phyloP scores from a whole-genome alignment of 768 basidiomycete genomes.

The Phylloporus scabripes region DNA sequence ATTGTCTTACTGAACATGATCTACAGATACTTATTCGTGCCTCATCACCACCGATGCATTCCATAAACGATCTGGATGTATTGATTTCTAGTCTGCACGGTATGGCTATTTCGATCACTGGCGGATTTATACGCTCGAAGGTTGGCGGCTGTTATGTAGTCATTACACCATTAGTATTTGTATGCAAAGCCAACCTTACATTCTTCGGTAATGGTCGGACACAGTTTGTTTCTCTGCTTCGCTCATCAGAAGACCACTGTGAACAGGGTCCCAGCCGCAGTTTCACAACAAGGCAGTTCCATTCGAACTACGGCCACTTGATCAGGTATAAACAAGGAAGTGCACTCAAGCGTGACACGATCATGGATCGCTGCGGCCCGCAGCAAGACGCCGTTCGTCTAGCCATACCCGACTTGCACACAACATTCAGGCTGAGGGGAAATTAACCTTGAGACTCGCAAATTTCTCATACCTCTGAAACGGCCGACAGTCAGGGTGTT shows the following conservation, averaged over 20 bases:
- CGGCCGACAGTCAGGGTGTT: too few species aligned
- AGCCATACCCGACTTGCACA: conserved; percentile 84
- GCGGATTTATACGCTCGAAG: too few species aligned
- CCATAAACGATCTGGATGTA: not conserved
- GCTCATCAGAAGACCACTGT: not conserved
- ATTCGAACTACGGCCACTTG: not conserved
- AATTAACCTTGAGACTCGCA: not conserved
- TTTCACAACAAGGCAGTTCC: not conserved
- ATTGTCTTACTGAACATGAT: too few species aligned
- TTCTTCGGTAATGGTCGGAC: too few species aligned
- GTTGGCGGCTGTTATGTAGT: too few species aligned
- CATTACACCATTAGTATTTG: too few species aligned
- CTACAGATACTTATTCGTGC: too few species aligned
- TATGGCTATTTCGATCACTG: too few species aligned
- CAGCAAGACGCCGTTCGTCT: conserved; percentile 80
- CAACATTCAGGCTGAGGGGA: too few species aligned
- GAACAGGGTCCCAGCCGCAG: not conserved
- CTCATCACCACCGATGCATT: not conserved
- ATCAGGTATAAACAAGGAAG: conserved; percentile 23
- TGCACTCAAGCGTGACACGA: conserved; percentile 59
- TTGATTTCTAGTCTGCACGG: not conserved
- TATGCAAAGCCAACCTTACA: too few species aligned
- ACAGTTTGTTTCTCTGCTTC: too few species aligned
- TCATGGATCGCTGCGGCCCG: conserved; percentile 77
- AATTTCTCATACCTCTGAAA: not conserved